A percentile compares a stretch with the other conserved stretches of the same genome.
phyloP scores from a whole-genome alignment of 2,329 filamentous ascomycete species.

The Nemania abortiva region DNA sequence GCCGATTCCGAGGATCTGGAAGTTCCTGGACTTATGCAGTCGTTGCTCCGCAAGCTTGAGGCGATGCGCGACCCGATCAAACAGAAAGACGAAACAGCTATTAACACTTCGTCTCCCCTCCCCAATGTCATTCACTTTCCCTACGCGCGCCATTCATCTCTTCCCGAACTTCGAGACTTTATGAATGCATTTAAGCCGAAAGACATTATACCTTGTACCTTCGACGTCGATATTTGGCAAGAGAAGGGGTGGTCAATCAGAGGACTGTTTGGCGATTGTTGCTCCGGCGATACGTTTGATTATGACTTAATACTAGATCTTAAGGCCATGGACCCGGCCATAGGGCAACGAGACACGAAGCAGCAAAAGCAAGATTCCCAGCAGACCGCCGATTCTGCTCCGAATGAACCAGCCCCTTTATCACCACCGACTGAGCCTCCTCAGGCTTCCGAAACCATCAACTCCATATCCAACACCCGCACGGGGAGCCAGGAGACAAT shows the following conservation, averaged over 20 bases:
- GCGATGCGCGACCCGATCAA: slow-evolving; percentile 33
- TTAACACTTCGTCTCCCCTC: slow-evolving; percentile 45
- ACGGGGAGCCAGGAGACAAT: background rate
- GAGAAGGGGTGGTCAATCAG: slow-evolving; percentile 71
- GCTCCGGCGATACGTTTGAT: slow-evolving; percentile 69
- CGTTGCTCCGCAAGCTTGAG: slow-evolving; percentile 38
- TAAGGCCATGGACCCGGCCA: slow-evolving; percentile 22
- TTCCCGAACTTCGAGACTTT: slow-evolving; percentile 79
- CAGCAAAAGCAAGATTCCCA: slow-evolving; percentile 2
- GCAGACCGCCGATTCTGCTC: slow-evolving; percentile 6
- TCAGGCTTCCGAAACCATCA: background rate
- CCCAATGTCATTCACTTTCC: slow-evolving; percentile 72
- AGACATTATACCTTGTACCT: slow-evolving; percentile 87
- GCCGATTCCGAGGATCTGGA: slow-evolving; percentile 48
- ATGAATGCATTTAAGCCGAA: slow-evolving; percentile 75
- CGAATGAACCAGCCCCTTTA: slow-evolving; percentile 13
- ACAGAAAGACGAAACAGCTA: slow-evolving; percentile 11
- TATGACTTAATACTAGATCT: slow-evolving; percentile 73
- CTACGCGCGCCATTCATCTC: slow-evolving; percentile 91
- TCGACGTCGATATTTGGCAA: slow-evolving; percentile 72
- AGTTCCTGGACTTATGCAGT: slow-evolving; percentile 36
- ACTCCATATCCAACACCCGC: background rate
- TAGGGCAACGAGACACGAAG: background rate
- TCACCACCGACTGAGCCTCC: background rate
- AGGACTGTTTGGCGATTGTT: slow-evolving; percentile 78